Base-by-base conservation (phyloP, 345 rosid species). In the Hirschfeldia incana region DNA sequence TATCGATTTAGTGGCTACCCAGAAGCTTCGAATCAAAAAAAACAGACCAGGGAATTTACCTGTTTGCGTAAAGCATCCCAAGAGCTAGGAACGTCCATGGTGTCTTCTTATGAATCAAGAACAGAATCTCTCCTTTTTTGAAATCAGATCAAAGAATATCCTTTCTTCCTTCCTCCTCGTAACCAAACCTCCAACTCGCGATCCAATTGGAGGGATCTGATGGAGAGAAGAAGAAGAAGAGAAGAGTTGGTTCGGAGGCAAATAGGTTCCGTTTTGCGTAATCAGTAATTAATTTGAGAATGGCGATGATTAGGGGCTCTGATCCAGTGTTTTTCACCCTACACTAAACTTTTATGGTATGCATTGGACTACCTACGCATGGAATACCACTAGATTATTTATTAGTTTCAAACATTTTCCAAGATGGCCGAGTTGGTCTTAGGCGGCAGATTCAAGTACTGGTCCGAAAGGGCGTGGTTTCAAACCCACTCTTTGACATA, bases 391-490 rank as follows among this genome's bases (percentile, higher is more conserved):
- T n/a, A n/a, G n/a, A n/a, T n/a, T n/a, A n/a, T n/a, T n/a, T n/a
- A n/a, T n/a, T n/a, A n/a, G n/a, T n/a, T n/a, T n/a, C n/a, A n/a
- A n/a, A n/a, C n/a, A n/a, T n/a, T n/a, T n/a, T n/a, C n/a, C 95
- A 92, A 89, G 94, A 88, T 90, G 94, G 95, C 91, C 92, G 92
- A 90, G 91, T 89, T 90, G 91, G 92, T 89, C 91, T 86, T 86
- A 89, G 89, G 94, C 90, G 91, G 89, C 94, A 90, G 91, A 87
- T 88, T 89, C 92, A 88, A 91, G 92, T 88, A 87, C 86, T 86
- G 88, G 89, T 83, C 88, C 86, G 85, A 85, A 83, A 85, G 90
- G 92, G 90, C 90, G 70, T 83, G 89, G 89, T 90, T 86, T 89
- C 92, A 81, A 87, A 88, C 77, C 90, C 87, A n/a, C n/a, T n/a